Base-by-base conservation (phyloP, 225 moss, liverwort and hornwort genomes). In the Antitrichia curtipendula region DNA sequence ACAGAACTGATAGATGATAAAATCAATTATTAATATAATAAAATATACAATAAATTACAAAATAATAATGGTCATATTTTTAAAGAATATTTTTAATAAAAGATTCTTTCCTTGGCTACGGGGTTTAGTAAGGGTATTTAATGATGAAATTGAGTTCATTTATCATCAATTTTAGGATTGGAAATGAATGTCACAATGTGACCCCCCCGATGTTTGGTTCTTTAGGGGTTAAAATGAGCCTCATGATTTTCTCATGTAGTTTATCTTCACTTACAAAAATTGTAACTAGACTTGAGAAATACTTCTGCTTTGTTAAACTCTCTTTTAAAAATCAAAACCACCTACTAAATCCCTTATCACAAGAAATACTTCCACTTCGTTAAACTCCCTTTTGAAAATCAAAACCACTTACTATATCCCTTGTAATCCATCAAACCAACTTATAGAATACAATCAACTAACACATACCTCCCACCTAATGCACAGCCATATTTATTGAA, bases 61-160 rank as follows among this genome's bases (percentile, higher is more conserved):
- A 38, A 23, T 40, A 0, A 7, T 23, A 69, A 69, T 40, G 24
- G 7, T 22, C 2, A 12, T 68, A 23, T 23, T 12, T 5, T 12
- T 5, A 40, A 40, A 69, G 32, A n/a, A 61, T 22, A 38, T 17
- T 10, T 32, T 16, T 16, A 29, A 57, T 57, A 21, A 50, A 50
- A 50, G 15, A 3, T 14, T 28, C 0, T 60, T 29, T 7, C 22
- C 7, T 4, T 10, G 0, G 9, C 19, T 1, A 36, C 0, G 0
- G 0, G 6, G 19, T 34, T 64, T 18, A 64, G 34, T 69, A 6
- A 28, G 20, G 20, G 20, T 5, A 20, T 75, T 32, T 7, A 40
- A 19, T 49, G 31, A 47, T 47, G 12, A 74, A 74, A 74, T 19
- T 47, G 6, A 47, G 5, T 34, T 12, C 12, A 12, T 7, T 32